Base-by-base conservation (phyloP, 1,284 basidiomycete genomes). In the Ceratobasidium sp. region DNA sequence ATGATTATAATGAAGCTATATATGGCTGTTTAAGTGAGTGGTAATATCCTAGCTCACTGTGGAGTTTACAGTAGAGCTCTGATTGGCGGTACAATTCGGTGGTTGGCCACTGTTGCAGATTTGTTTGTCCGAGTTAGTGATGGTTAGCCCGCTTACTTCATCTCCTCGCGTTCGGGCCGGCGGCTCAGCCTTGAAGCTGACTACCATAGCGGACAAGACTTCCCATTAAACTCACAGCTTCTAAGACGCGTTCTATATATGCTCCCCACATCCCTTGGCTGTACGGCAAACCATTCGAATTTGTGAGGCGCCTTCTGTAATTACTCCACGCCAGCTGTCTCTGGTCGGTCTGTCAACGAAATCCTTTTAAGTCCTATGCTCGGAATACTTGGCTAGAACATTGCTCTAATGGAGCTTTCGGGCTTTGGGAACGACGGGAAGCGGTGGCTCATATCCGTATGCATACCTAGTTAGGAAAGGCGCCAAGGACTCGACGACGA, bases 371-470 rank as follows among this genome's bases (percentile, higher is more conserved):
- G 58, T 39, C 15, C 10, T 18, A 18, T 61, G 33, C 18, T 33
- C 39, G 39, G 28, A 39, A 20, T 61, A 18, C 58, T 61, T 61
- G 39, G 39, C 33, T 39, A 61, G 28, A 61, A 61, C 13, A 18
- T 40, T 61, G 58, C 39, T 61, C 58, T 39, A 61, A 61, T 61
- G 58, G 58, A 33, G 58, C 58, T 61, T 20, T 61, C 58, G 58
- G 28, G 39, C 58, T 39, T 61, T 39, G 39, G 58, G 28, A 61
- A 39, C 28, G 9, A 61, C 23, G 20, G 28, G 56, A 28, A 58
- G 56, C 7, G 56, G 23, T 26, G 28, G 10, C 12, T 12, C 39
- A n/a, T 20, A 39, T 61, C 39, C 39, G 58, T n/a, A 39, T 56
- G 6, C 3, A 18, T 61, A 20, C 58, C 58, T 39, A 61, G 28